Conservation (phyloP, 2,329 filamentous ascomycete species). For the Graphium sp. region DNA sequence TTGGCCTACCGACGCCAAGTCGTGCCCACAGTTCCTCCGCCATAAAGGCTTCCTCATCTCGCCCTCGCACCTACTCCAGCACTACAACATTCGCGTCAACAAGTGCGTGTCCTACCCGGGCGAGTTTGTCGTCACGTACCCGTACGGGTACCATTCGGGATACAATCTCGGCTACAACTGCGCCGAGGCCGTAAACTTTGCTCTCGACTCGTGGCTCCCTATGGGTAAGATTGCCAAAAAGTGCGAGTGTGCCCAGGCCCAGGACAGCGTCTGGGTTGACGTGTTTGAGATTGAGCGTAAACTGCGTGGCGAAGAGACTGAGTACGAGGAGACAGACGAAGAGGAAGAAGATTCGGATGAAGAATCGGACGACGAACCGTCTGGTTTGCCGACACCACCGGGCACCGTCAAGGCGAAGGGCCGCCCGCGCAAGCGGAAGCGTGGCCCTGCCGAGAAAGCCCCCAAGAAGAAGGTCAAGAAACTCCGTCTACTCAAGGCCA, state of each 20-base stretch:
- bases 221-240: slow-evolving; percentile 94
- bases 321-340: slow-evolving; percentile 64
- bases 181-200: slow-evolving; percentile 97
- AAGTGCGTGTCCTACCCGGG: slow-evolving; percentile 89
- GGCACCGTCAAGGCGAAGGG: slow-evolving; percentile 51
- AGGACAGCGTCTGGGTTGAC: slow-evolving; percentile 97
- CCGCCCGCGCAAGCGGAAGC: slow-evolving; percentile 43
- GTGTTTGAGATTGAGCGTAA: slow-evolving; percentile 93
- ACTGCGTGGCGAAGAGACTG: slow-evolving; percentile 73
- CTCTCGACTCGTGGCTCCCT: slow-evolving; percentile 83
- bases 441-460: slow-evolving; percentile 15
- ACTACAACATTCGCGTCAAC: slow-evolving; percentile 93
- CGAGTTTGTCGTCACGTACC: slow-evolving; percentile 96
- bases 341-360: slow-evolving; percentile 52
- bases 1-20: slow-evolving; percentile 89
- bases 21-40: slow-evolving; percentile 86
- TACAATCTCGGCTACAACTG: slow-evolving; percentile 98
- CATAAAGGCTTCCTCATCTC: slow-evolving; percentile 98
- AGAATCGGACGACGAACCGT: slow-evolving; percentile 40
- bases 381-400: slow-evolving; percentile 64
- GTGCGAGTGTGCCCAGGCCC: slow-evolving; percentile 85
- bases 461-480: slow-evolving; percentile 51
- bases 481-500: slow-evolving; percentile 52
- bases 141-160: slow-evolving; percentile 95
- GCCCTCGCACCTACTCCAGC: slow-evolving; percentile 66